Evolutionary conservation across 805 yeast species (phyloP).

Genomic region (Saturnispora serradocipensis): DNA sequence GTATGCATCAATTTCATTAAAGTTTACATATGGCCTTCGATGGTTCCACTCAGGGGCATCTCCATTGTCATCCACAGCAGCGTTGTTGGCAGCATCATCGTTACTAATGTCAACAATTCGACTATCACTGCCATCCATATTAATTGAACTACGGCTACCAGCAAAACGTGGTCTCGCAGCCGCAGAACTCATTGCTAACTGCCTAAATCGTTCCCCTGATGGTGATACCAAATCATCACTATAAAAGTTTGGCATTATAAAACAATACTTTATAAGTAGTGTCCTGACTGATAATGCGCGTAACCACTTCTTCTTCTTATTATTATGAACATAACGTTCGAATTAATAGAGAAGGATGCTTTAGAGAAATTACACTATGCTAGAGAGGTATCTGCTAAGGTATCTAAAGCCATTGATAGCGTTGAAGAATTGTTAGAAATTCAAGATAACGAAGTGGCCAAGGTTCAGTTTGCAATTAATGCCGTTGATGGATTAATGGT

Average conservation of each 20-base stretch:
- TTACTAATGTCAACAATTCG: not conserved
- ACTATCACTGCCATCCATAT: not conserved
- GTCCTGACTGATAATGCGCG: not conserved
- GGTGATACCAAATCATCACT: not conserved
- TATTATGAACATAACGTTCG: conserved; percentile 18
- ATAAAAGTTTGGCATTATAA: conserved; percentile 4
- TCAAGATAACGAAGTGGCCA: conserved; percentile 35
- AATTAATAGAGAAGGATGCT: conserved; percentile 33
- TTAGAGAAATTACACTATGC: conserved; percentile 39
- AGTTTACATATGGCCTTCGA: not conserved
- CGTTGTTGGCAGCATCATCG: not conserved
- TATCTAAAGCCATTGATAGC: conserved; percentile 32
- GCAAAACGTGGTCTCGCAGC: not conserved
- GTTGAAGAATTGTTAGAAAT: conserved; percentile 30
- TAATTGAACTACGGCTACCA: not conserved
- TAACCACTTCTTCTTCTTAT: not conserved
- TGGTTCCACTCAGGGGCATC: not conserved
- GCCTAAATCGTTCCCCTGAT: not conserved
- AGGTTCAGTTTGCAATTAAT: conserved; percentile 34
- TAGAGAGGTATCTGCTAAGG: conserved; percentile 41
- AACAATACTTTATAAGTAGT: no score
- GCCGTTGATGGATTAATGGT: conserved; percentile 41
- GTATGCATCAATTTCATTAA: not conserved
- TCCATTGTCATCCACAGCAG: not conserved
- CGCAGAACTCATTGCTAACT: not conserved